Percentiles rank a stretch among this genome's conserved stretches.
phyloP scores from a whole-genome alignment of 495 filamentous ascomycete species.

The Penicillium riverlandense region DNA sequence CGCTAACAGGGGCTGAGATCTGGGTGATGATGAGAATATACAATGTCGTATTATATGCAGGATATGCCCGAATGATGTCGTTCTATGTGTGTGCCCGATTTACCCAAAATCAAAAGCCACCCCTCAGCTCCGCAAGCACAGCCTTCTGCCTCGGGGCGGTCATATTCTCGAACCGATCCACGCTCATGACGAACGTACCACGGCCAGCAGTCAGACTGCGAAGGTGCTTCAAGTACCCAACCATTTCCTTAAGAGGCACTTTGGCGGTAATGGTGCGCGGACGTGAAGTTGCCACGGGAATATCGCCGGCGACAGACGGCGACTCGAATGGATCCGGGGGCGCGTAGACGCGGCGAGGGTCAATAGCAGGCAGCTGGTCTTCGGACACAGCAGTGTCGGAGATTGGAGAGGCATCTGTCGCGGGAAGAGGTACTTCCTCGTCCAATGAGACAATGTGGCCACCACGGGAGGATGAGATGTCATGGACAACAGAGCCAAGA shows the following conservation, averaged over 20 bases:
- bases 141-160: constrained; percentile 54
- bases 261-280: constrained; percentile 66
- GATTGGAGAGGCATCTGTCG: constrained; percentile 13
- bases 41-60: too few species aligned
- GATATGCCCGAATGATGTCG: too few species aligned
- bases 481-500: constrained; percentile 82
- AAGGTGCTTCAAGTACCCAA: constrained; percentile 88
- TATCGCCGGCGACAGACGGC: constrained; percentile 14
- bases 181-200: constrained; percentile 86
- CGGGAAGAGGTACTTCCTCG: constrained; percentile 41
- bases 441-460: constrained; percentile 79
- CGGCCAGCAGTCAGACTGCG: constrained; percentile 81
- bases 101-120: constrained; percentile 13
- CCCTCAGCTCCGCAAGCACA: constrained; percentile 46
- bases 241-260: constrained; percentile 94
- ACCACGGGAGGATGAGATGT: constrained; percentile 74
- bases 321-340: constrained; percentile 79
- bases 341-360: constrained; percentile 67
- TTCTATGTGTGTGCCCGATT: too few species aligned
- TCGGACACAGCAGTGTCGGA: constrained; percentile 6
- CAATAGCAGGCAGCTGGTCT: constrained; percentile 41
- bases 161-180: constrained; percentile 87
- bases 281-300: constrained; percentile 20
- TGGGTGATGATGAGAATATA: too few species aligned
- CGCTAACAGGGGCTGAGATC: too few species aligned